Evolutionary conservation across 495 filamentous ascomycete genomes (phyloP), one percentile per base, ranked within the genome.

Genomic region (Venustampulla echinocandica): DNA sequence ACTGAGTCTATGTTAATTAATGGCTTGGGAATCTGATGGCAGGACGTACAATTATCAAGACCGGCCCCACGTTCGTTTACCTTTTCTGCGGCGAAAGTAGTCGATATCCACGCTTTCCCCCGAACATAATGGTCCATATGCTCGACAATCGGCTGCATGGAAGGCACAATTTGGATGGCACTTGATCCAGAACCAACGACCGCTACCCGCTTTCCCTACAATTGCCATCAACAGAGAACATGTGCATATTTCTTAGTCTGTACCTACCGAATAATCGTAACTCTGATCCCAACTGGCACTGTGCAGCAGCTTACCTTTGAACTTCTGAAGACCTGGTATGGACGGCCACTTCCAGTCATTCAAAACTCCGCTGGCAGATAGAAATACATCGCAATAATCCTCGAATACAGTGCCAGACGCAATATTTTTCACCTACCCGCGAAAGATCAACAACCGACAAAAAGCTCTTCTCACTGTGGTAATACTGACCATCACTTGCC

Each of bases 81-180:
- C n/a, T 30, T 6, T 7, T 70, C 63, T 32, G 63, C 66, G 0
- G 65, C 64, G 54, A 65, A 69, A 1, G 59, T 61, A 5, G 75
- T 68, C 0, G 77, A 71, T 14, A 86, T 75, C 82, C 81, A 86
- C 2, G 80, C 82, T 21, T 64, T 69, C 46, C 74, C 77, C 11
- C 81, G 71, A 4, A 72, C 76, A 43, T 81, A 83, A 61, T 82
- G 71, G 52, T 81, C 27, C 75, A 73, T 62, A n/a, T 68, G 65
- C n/a, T 61, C 51, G 14, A 77, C 76, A 10, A 62, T 55, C 4
- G 72, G 70, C 42, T 79, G 66, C 20, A 49, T 10, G 10, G 3
- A 3, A 9, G 46, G 38, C 20, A 48, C 69, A 15, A 83, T 67
- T 49, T 84, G 79, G 27, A 68, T 77, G 58, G 53, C 67, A 54